A percentile compares a stretch with the other conserved stretches of the same genome.
Evolutionary conservation across 1,284 basidiomycete species (phyloP).

Genomic region (Moesziomyces globuligerus): DNA sequence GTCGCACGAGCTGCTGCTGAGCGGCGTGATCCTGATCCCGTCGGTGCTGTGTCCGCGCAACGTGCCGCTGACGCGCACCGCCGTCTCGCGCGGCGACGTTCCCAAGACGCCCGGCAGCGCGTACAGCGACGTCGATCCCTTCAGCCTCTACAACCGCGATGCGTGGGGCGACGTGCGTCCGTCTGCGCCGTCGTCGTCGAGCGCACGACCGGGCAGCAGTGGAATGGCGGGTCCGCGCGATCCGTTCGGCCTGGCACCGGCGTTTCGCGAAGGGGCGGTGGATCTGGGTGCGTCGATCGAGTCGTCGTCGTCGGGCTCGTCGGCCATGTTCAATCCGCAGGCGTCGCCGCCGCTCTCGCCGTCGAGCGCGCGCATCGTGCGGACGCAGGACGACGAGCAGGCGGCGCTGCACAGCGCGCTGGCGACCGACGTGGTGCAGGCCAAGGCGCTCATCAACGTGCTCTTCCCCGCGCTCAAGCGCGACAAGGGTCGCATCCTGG

Average conservation of each 20-base stretch:
- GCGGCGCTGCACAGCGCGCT: constrained; percentile 38
- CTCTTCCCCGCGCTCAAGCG: constrained; percentile 48
- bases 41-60: constrained; percentile 48
- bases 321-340: constrained; percentile 19
- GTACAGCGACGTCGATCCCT: constrained; percentile 39
- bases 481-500: constrained; percentile 44
- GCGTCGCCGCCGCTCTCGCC: constrained; percentile 44
- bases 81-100: constrained; percentile 4
- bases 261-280: constrained; percentile 10
- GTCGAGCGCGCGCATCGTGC: constrained; percentile 16
- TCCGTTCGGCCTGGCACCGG: constrained; percentile 32
- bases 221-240: constrained; percentile 7
- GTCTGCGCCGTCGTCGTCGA: constrained; percentile 6
- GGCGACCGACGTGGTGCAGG: constrained; percentile 44
- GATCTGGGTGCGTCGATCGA: constrained; percentile 25
- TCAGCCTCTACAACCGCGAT: constrained; percentile 29
- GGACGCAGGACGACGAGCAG: constrained; percentile 38
- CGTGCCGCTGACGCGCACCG: constrained; percentile 25
- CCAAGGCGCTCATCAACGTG: constrained; percentile 40
- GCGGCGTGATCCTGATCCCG: constrained; percentile 46
- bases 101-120: constrained; percentile 32
- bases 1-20: constrained; percentile 46
- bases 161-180: constrained; percentile 24
- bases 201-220: not conserved
- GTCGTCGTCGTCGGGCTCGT: constrained; percentile 19